Evolutionary conservation across 345 rosid species (phyloP).

Genomic region (Populus ilicifolia): DNA sequence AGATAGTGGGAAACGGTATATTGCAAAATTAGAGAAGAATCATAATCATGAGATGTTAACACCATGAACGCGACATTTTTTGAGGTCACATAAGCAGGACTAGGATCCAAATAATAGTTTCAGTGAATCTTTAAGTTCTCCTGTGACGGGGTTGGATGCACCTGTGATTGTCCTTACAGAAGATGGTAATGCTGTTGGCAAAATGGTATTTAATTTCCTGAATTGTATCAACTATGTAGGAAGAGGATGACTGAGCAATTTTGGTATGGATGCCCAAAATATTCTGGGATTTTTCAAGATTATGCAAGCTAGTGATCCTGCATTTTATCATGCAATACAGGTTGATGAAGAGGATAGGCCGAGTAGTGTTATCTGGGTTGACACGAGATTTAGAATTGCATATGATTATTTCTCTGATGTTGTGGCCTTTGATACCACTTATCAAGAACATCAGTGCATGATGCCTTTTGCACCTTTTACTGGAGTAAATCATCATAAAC

Average conservation of each 20-base stretch:
- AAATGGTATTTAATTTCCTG: conserved; percentile 16
- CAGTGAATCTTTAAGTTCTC: conserved; percentile 9
- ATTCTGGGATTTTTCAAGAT: conserved; percentile 26
- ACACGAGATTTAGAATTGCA: conserved; percentile 28
- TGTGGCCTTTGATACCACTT: conserved; percentile 27
- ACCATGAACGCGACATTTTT: conserved; percentile 27
- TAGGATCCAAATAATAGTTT: conserved; percentile 11
- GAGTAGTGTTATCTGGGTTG: conserved; percentile 34
- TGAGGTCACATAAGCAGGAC: conserved; percentile 22
- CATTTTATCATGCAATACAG: conserved; percentile 29
- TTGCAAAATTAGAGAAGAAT: conserved; percentile 25
- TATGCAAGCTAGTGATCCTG: conserved; percentile 27
- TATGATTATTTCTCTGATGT: conserved; percentile 26
- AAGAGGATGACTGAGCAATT: conserved; percentile 24
- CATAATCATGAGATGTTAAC: conserved; percentile 30
- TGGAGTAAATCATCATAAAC: conserved; percentile 36
- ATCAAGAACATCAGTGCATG: conserved; percentile 29
- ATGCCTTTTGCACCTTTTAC: conserved; percentile 34
- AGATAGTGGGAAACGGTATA: conserved; percentile 24
- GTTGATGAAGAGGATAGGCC: conserved; percentile 31
- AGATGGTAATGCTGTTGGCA: conserved; percentile 17
- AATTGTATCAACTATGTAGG: conserved; percentile 17
- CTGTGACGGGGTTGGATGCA: conserved; percentile 1
- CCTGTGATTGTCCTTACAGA: conserved; percentile 5
- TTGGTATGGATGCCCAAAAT: conserved; percentile 26